A percentile compares a stretch with the other conserved stretches of the same genome.
These are phyloP conservation scores for Daldinia childiae DNA, from an alignment of 495 filamentous ascomycete species.

Conservation along the genomic window DNA sequence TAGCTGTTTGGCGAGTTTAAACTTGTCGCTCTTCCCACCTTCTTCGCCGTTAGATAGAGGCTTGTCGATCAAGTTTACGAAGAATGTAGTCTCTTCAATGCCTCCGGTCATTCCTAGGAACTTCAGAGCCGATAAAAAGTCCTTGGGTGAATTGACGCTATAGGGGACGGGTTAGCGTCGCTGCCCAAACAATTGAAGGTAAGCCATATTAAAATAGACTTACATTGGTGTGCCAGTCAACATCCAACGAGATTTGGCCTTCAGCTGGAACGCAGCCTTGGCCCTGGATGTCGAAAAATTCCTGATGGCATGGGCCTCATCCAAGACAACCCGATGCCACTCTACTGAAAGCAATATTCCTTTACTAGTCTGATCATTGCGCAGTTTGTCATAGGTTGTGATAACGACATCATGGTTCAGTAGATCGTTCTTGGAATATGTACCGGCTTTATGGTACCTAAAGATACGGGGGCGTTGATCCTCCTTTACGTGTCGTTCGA, in stretches of 20 bases:
- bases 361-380: conserved; percentile 50
- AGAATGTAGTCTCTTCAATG: conserved; percentile 76
- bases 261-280: conserved; percentile 70
- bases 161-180: conserved; percentile 22
- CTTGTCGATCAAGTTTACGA: conserved; percentile 77
- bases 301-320: conserved; percentile 88
- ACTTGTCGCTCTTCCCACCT: conserved; percentile 43
- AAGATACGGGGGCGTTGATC: conserved; percentile 70
- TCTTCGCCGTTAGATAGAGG: conserved; percentile 70
- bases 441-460: conserved; percentile 79
- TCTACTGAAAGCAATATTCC: conserved; percentile 68
- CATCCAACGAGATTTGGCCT: conserved; percentile 81
- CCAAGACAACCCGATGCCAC: conserved; percentile 85
- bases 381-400: conserved; percentile 78
- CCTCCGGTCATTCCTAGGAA: conserved; percentile 84
- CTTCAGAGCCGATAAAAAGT: conserved; percentile 81
- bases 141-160: conserved; percentile 78
- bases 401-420: conserved; percentile 76
- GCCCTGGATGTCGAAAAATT: conserved; percentile 79
- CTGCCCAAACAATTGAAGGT: not conserved
- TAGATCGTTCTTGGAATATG: conserved; percentile 63
- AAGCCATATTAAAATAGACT: conserved; percentile 16
- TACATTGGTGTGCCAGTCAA: conserved; percentile 83
- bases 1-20: conserved; percentile 60
- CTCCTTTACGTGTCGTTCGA: conserved; percentile 72